A percentile compares a stretch with the other conserved stretches of the same genome.
These are phyloP conservation scores for Venturia effusa DNA, from an alignment of 2,329 filamentous ascomycete genomes.

Conservation along the genomic window DNA sequence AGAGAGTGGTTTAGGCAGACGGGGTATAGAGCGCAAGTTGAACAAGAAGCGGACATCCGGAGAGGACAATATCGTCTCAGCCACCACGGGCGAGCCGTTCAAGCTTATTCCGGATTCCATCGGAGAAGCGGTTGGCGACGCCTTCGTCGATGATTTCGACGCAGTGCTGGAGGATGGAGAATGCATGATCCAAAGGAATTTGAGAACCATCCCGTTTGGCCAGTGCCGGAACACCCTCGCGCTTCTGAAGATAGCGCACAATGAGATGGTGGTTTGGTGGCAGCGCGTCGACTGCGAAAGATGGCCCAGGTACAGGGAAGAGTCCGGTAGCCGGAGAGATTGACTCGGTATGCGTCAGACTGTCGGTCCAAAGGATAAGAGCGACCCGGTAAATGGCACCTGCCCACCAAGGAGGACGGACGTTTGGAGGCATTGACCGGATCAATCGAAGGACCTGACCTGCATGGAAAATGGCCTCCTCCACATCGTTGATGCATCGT, in stretches of 20 bases:
- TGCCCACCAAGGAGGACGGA: constrained; percentile 61
- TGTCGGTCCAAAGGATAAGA: constrained; percentile 53
- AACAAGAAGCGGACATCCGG: not conserved
- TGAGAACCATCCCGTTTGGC: constrained; percentile 39
- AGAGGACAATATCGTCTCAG: not conserved
- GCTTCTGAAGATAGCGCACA: constrained; percentile 40
- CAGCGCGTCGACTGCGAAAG: constrained; percentile 41
- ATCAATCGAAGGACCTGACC: constrained; percentile 56
- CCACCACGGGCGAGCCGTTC: constrained; percentile 30
- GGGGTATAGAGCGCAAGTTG: not conserved
- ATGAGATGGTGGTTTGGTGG: constrained; percentile 41
- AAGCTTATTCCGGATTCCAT: constrained; percentile 44
- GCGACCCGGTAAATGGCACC: constrained; percentile 57
- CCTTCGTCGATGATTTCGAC: constrained; percentile 44
- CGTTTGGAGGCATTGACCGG: constrained; percentile 46
- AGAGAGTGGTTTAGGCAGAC: not conserved
- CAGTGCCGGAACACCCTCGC: constrained; percentile 42
- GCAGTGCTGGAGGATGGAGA: constrained; percentile 39
- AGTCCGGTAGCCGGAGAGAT: constrained; percentile 23
- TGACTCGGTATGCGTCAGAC: constrained; percentile 41
- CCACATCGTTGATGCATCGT: constrained; percentile 51
- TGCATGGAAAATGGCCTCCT: constrained; percentile 56
- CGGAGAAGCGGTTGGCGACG: constrained; percentile 40
- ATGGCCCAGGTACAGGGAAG: constrained; percentile 27
- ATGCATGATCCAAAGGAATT: constrained; percentile 36